Percentiles rank a stretch among this genome's conserved stretches.
Conservation (phyloP, 768 basidiomycete species). For the Basidioascus undulatus region DNA sequence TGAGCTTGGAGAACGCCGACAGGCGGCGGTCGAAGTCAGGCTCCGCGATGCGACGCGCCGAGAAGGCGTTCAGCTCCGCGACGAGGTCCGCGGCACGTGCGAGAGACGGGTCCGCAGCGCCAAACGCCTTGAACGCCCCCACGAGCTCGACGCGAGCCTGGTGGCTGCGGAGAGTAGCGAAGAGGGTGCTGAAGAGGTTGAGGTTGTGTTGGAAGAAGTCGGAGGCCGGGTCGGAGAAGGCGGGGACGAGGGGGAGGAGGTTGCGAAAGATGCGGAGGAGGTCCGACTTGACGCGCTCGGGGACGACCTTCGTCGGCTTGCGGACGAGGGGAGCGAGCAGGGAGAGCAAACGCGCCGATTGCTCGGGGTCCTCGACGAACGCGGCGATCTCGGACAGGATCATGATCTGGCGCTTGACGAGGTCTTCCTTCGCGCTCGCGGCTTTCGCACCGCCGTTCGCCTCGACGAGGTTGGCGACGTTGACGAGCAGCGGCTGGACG, state of each 20-base stretch:
- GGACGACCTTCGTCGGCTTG: slow-evolving; percentile 44
- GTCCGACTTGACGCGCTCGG: slow-evolving; percentile 68
- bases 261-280: slow-evolving; percentile 44
- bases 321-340: slow-evolving; percentile 61
- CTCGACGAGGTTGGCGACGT: slow-evolving; percentile 44
- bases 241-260: slow-evolving; percentile 35
- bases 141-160: slow-evolving; percentile 45
- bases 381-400: slow-evolving; percentile 60
- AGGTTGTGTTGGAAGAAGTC: slow-evolving; percentile 24
- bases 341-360: slow-evolving; percentile 45
- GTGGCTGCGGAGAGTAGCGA: slow-evolving; percentile 49
- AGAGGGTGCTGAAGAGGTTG: slow-evolving; percentile 41
- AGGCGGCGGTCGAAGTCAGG: slow-evolving; percentile 78
- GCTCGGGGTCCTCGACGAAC: slow-evolving; percentile 38
- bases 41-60: slow-evolving; percentile 56
- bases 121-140: slow-evolving; percentile 33
- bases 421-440: slow-evolving; percentile 18
- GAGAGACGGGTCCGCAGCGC: slow-evolving; percentile 26
- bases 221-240: slow-evolving; percentile 14
- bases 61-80: slow-evolving; percentile 61
- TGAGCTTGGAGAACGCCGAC: slow-evolving; percentile 44
- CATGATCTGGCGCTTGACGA: slow-evolving; percentile 57
- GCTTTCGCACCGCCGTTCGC: slow-evolving; percentile 25
- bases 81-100: slow-evolving; percentile 29
- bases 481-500: slow-evolving; percentile 41